Percentiles rank a stretch among this genome's conserved stretches.
Evolutionary conservation across 768 basidiomycete genomes (phyloP).

Genomic region (Rhizopogon salebrosus): DNA sequence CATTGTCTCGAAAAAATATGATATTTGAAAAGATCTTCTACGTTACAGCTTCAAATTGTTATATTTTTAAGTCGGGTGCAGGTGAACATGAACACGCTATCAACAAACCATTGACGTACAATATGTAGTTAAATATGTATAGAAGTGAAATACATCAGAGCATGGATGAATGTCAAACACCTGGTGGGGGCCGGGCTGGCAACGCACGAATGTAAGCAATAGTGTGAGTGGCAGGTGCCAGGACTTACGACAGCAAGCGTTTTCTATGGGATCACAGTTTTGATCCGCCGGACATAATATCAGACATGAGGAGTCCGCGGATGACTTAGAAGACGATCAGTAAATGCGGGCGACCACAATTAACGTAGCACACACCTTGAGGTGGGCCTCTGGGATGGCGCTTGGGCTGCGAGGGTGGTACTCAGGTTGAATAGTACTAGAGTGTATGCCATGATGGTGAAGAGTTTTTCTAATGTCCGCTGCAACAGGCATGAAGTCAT

Average conservation of each 20-base stretch:
- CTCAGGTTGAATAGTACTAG: slow-evolving; percentile 92
- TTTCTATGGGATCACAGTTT: slow-evolving; percentile 61
- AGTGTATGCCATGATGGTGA: slow-evolving; percentile 91
- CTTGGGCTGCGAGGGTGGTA: slow-evolving; percentile 41
- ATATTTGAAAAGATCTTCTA: background rate
- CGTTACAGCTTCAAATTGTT: background rate
- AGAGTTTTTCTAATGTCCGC: slow-evolving; percentile 77
- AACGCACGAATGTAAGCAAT: slow-evolving; percentile 4
- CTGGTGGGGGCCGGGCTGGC: slow-evolving; percentile 41
- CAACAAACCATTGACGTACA: background rate
- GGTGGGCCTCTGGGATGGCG: slow-evolving; percentile 37
- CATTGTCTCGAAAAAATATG: background rate
- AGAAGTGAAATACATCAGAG: too few relatives aligned
- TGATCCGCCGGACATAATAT: slow-evolving; percentile 68
- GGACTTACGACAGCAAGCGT: slow-evolving; percentile 76
- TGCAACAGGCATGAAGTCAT: slow-evolving; percentile 91
- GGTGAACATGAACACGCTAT: too few relatives aligned
- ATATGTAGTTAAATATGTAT: too few relatives aligned
- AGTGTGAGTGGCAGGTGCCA: background rate
- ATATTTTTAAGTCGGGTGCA: too few relatives aligned
- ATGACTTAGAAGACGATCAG: slow-evolving; percentile 31
- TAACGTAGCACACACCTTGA: slow-evolving; percentile 36
- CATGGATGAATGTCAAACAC: slow-evolving; percentile 39
- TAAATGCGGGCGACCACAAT: slow-evolving; percentile 3
- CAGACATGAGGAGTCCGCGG: slow-evolving; percentile 56